A percentile compares a stretch with the other conserved stretches of the same genome.
Conservation (phyloP, 163 green algal genomes). For the Prototheca stagnorum region DNA sequence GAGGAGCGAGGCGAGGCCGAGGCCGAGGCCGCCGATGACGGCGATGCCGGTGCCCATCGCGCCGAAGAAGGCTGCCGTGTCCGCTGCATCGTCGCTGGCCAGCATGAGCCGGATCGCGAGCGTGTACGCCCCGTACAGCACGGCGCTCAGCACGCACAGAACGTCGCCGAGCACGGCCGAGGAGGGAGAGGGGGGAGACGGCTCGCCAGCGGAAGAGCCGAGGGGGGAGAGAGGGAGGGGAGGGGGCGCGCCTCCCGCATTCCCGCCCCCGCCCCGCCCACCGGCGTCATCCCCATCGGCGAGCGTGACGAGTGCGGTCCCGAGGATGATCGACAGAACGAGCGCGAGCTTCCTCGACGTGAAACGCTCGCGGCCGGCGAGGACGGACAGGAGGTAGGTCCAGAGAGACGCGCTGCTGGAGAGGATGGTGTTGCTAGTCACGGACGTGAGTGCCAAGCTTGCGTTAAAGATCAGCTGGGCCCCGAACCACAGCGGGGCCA, state of each 20-base stretch:
- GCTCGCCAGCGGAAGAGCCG: neutral
- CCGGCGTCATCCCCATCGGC: too few species aligned
- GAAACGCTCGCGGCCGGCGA: conserved; percentile 45
- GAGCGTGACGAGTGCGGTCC: conserved; percentile 40
- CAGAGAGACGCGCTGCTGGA: conserved; percentile 70
- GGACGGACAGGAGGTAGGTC: conserved; percentile 61
- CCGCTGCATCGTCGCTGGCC: conserved; percentile 30
- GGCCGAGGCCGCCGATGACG: conserved; percentile 2
- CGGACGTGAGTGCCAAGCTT: conserved; percentile 58
- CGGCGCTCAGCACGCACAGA: conserved; percentile 55
- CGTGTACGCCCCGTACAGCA: conserved; percentile 76
- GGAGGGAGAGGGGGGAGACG: conserved; percentile 5
- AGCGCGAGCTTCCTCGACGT: conserved; percentile 36
- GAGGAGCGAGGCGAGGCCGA: conserved; percentile 3
- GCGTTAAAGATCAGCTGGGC: conserved; percentile 85
- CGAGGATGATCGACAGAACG: conserved; percentile 34
- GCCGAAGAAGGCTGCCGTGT: conserved; percentile 67
- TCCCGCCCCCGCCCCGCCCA: too few species aligned
- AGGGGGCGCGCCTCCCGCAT: neutral
- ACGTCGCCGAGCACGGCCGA: conserved; percentile 50
- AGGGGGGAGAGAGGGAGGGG: neutral
- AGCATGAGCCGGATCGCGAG: conserved; percentile 53
- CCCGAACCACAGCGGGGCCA: conserved; percentile 79
- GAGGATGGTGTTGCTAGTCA: conserved; percentile 94
- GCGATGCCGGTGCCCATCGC: conserved; percentile 61